A percentile compares a stretch with the other conserved stretches of the same genome.
Evolutionary conservation across 1,139 yeast genomes (phyloP).

Genomic region (Pichia sp.): DNA sequence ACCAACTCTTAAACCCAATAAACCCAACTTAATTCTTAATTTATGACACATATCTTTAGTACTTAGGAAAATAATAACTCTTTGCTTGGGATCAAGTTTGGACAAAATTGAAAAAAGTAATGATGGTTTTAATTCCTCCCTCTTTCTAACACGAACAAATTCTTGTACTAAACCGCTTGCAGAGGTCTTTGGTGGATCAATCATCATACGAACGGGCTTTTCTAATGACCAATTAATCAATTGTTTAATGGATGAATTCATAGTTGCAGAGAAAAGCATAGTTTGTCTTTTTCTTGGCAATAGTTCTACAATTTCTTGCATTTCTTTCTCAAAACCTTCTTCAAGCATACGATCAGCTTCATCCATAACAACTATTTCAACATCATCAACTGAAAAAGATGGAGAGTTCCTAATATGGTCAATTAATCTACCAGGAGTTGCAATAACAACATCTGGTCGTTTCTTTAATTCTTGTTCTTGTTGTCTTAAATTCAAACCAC

Average conservation of each 20-base stretch:
- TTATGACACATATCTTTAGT: constrained; percentile 88
- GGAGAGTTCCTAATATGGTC: constrained; percentile 96
- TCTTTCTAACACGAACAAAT: constrained; percentile 87
- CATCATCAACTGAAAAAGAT: constrained; percentile 81
- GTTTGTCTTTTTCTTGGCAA: constrained; percentile 92
- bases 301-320: constrained; percentile 79
- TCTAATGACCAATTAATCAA: constrained; percentile 80
- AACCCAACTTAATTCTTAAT: constrained; percentile 76
- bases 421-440: constrained; percentile 95
- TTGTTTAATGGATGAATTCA: constrained; percentile 89
- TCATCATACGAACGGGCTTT: constrained; percentile 90
- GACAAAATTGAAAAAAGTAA: constrained; percentile 65
- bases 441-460: constrained; percentile 93
- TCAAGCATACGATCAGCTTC: constrained; percentile 99
- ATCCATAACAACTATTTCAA: constrained; percentile 88
- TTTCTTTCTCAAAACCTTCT: constrained; percentile 94
- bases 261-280: constrained; percentile 90
- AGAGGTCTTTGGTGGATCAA: constrained; percentile 92
- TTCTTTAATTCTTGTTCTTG: constrained; percentile 90
- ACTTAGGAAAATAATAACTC: constrained; percentile 85
- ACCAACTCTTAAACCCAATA: constrained; percentile 79
- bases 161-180: constrained; percentile 85
- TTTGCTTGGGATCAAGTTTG: constrained; percentile 51
- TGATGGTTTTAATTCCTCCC: constrained; percentile 80
- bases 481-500: constrained; percentile 90